phyloP scores from a whole-genome alignment of 2,329 filamentous ascomycete species.

The Phialophora expanda region DNA sequence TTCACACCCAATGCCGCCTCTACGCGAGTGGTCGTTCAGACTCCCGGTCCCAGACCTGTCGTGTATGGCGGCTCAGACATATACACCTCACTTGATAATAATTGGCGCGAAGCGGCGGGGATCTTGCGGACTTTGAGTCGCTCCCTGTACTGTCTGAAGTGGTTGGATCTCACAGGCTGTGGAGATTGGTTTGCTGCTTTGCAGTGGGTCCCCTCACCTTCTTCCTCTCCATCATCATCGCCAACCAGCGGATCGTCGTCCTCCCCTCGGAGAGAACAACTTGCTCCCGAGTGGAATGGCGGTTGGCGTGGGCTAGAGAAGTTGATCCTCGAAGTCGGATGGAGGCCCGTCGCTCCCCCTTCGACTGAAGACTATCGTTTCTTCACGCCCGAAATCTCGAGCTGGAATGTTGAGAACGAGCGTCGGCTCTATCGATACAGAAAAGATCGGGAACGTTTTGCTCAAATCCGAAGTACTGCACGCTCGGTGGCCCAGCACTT shows the following conservation, averaged over 20 bases:
- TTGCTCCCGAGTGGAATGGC: conserved; percentile 53
- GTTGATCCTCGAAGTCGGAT: conserved; percentile 51
- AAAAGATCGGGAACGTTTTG: conserved; percentile 45
- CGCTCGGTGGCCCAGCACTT: conserved; percentile 44
- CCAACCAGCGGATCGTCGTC: conserved; percentile 1
- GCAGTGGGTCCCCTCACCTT: conserved; percentile 43
- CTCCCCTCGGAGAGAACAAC: conserved; percentile 9
- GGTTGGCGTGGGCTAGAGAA: conserved; percentile 53
- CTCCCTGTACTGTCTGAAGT: conserved; percentile 63
- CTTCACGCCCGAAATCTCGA: conserved; percentile 15
- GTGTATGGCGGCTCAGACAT: conserved; percentile 58
- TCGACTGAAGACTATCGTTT: conserved; percentile 24
- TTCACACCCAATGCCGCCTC: conserved; percentile 59
- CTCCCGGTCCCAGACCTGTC: conserved; percentile 40
- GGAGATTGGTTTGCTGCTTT: conserved; percentile 60
- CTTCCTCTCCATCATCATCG: conserved; percentile 7
- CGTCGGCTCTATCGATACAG: conserved; percentile 42
- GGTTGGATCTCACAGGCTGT: conserved; percentile 68
- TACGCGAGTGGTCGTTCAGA: conserved; percentile 27
- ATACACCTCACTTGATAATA: conserved; percentile 60
- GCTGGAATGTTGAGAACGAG: conserved; percentile 46
- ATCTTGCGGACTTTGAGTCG: conserved; percentile 62
- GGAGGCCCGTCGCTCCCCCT: conserved; percentile 42
- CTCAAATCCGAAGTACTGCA: conserved; percentile 41
- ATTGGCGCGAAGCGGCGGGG: conserved; percentile 62